Conservation (phyloP, 139 green algal genomes). For the Trebouxia sp. region DNA sequence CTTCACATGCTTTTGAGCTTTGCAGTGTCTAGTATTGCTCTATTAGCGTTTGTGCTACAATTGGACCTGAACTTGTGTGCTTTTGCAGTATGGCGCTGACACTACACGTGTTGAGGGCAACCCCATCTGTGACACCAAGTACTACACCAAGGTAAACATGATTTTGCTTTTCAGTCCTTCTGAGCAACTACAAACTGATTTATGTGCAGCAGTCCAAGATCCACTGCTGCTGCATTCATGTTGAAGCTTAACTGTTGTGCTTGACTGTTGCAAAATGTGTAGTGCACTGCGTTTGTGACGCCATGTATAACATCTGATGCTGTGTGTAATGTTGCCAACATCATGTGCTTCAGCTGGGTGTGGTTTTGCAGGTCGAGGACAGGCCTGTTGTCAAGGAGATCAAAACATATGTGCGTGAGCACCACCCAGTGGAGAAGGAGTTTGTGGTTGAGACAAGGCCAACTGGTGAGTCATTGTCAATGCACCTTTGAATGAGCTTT, state of each 20-base stretch:
- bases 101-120: not conserved
- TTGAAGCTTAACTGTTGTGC: no score
- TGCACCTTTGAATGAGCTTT: no score
- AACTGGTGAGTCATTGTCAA: not conserved
- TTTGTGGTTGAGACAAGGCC: constrained; percentile 43
- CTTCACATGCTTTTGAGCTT: no score
- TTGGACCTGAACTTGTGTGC: not conserved
- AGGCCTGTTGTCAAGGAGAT: constrained; percentile 47
- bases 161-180: no score
- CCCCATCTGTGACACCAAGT: constrained; percentile 21
- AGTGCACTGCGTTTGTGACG: not conserved
- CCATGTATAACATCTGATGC: not conserved
- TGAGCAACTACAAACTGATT: no score
- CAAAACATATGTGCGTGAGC: constrained; percentile 37
- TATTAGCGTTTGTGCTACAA: not conserved
- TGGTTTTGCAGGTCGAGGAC: constrained; percentile 33
- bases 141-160: constrained; percentile 26
- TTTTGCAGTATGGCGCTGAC: not conserved
- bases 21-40: not conserved
- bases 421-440: constrained; percentile 48
- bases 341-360: no score
- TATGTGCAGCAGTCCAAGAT: no score
- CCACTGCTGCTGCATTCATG: not conserved
- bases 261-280: not conserved
- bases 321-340: no score